These are phyloP conservation scores for Solanum etuberosum DNA, from an alignment of 257 asterid genomes.

Conservation along the genomic window DNA sequence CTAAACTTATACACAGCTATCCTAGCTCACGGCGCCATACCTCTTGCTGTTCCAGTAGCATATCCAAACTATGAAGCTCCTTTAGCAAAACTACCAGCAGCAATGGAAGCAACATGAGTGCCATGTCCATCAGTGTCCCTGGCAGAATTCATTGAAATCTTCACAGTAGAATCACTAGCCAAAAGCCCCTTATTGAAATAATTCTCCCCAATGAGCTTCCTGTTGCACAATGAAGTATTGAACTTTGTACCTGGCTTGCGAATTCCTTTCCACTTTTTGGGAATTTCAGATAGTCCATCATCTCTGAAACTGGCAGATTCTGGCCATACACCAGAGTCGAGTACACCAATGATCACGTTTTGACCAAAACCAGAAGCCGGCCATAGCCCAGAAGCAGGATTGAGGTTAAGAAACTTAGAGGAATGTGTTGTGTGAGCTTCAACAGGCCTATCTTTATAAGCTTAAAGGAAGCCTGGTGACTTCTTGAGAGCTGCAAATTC, in stretches of 20 bases:
- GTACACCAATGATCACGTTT: constrained; percentile 5
- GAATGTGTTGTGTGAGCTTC: constrained; percentile 6
- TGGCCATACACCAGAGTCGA: constrained; percentile 11
- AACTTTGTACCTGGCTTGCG: constrained; percentile 9
- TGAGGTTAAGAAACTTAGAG: constrained; percentile 7
- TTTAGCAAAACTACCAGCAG: constrained; percentile 2
- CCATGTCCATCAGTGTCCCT: neutral
- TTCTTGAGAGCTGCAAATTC: neutral
- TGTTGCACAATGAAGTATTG: constrained; percentile 15
- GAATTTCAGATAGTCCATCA: constrained; percentile 1
- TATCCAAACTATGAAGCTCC: constrained; percentile 2
- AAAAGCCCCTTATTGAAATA: constrained; percentile 7
- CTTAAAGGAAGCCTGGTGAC: constrained; percentile 1
- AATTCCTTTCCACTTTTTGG: constrained; percentile 14
- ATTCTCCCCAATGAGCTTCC: constrained; percentile 7
- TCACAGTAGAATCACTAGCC: neutral
- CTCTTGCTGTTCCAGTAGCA: constrained; percentile 4
- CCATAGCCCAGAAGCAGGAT: constrained; percentile 2
- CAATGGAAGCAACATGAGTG: neutral
- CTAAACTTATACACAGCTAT: constrained; percentile 3
- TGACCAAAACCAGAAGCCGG: neutral
- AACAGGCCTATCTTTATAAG: neutral
- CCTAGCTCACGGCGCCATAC: neutral
- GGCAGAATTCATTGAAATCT: constrained; percentile 6
- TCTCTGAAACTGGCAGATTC: constrained; percentile 1